These are phyloP conservation scores for Fusarium sp. DNA, from an alignment of 2,329 filamentous ascomycete genomes.

Conservation along the genomic window DNA sequence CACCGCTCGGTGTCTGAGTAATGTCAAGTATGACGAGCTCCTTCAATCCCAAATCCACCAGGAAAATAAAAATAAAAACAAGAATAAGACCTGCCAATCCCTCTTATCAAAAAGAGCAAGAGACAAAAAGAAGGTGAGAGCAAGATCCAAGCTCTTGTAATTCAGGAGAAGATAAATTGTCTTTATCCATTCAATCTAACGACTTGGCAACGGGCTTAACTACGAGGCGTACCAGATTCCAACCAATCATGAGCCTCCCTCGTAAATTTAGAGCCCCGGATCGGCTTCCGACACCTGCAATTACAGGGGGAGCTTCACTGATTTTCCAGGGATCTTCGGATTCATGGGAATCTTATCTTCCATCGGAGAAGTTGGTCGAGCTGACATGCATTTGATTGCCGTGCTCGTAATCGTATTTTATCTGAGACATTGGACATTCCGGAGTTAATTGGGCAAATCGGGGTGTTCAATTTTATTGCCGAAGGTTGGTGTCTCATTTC, in stretches of 20 bases:
- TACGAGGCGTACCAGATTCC: slow-evolving; percentile 20
- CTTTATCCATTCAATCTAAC: slow-evolving; percentile 10
- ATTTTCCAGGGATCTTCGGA: slow-evolving; percentile 17
- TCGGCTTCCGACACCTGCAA: slow-evolving; percentile 20
- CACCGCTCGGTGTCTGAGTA: slow-evolving; percentile 33
- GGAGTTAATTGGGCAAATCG: not conserved
- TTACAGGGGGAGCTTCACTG: slow-evolving; percentile 25
- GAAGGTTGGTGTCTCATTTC: not conserved
- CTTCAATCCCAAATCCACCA: not conserved
- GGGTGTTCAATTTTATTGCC: not conserved
- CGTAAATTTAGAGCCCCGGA: slow-evolving; percentile 4
- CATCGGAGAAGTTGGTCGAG: slow-evolving; percentile 1
- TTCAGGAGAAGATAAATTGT: slow-evolving; percentile 34
- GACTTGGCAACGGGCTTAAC: slow-evolving; percentile 34
- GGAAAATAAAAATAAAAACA: not conserved
- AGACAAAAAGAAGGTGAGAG: not conserved
- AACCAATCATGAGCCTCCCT: slow-evolving; percentile 14
- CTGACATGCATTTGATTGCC: slow-evolving; percentile 21
- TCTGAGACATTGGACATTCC: not conserved
- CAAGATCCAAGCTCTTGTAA: slow-evolving; percentile 4
- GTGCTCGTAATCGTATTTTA: slow-evolving; percentile 28
- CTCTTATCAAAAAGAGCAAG: not conserved
- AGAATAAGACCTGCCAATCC: not conserved
- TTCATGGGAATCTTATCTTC: slow-evolving; percentile 6
- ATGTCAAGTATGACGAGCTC: slow-evolving; percentile 20